These are phyloP conservation scores for Colletotrichum plurivorum DNA, from an alignment of 2,329 filamentous ascomycete genomes.

Conservation along the genomic window DNA sequence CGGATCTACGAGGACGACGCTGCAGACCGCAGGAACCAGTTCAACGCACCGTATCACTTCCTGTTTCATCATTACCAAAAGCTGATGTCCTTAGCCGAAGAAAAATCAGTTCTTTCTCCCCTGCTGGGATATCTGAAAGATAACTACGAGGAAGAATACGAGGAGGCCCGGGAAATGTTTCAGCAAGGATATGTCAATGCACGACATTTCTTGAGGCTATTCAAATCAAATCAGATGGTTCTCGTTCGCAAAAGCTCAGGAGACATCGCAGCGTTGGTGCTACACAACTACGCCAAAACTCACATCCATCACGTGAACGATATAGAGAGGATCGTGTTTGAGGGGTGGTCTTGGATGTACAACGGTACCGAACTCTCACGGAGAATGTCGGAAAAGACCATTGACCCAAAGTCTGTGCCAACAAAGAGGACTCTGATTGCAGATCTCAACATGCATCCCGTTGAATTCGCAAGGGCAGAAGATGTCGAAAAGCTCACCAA, in stretches of 20 bases:
- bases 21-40: background rate
- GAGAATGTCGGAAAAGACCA: background rate
- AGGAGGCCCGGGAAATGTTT: background rate
- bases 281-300: too few relatives aligned
- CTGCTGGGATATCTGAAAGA: background rate
- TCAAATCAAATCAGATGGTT: slow-evolving; percentile 15
- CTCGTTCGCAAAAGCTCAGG: background rate
- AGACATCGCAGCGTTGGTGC: background rate
- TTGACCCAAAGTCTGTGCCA: too few relatives aligned
- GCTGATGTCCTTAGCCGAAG: background rate
- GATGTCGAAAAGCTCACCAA: background rate
- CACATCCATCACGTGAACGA: too few relatives aligned
- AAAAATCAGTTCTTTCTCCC: background rate
- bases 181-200: background rate
- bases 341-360: background rate
- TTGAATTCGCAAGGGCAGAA: background rate
- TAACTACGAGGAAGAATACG: background rate
- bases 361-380: background rate
- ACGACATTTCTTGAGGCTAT: background rate
- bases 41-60: slow-evolving; percentile 2
- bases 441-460: background rate
- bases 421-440: background rate
- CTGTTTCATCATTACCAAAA: slow-evolving; percentile 1
- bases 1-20: background rate
- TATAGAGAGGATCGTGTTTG: background rate